phyloP scores from a whole-genome alignment of 768 basidiomycete genomes.

The Lyophyllum semitale region DNA sequence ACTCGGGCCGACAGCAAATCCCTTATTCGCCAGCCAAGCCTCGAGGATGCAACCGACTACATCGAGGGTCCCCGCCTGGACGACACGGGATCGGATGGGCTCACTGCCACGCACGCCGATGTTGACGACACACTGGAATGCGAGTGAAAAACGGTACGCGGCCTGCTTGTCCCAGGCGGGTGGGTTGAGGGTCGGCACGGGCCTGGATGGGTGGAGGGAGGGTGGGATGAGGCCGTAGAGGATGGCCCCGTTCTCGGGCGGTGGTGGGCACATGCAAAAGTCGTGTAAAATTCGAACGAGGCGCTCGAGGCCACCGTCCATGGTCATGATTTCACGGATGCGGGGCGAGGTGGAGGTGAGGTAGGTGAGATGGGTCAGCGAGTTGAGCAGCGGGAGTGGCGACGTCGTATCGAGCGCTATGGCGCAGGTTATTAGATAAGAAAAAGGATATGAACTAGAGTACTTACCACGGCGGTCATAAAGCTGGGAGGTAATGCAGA shows the following conservation, averaged over 20 bases:
- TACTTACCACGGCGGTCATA: slow-evolving; percentile 89
- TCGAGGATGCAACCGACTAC: slow-evolving; percentile 93
- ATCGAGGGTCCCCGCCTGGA: slow-evolving; percentile 91
- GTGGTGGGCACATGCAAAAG: slow-evolving; percentile 81
- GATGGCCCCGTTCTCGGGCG: slow-evolving; percentile 73
- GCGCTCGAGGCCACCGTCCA: slow-evolving; percentile 96
- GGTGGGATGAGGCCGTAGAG: slow-evolving; percentile 81
- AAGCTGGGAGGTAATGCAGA: slow-evolving; percentile 91
- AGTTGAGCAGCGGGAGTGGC: slow-evolving; percentile 65
- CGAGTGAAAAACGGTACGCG: slow-evolving; percentile 87
- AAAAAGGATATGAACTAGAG: neutral
- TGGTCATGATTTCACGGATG: slow-evolving; percentile 97
- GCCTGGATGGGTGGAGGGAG: slow-evolving; percentile 54
- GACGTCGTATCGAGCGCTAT: slow-evolving; percentile 56
- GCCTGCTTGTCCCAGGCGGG: slow-evolving; percentile 77
- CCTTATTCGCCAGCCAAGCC: slow-evolving; percentile 88
- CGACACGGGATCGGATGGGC: slow-evolving; percentile 86
- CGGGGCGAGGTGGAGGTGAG: slow-evolving; percentile 96
- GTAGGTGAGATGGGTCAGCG: slow-evolving; percentile 92
- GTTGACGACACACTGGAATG: slow-evolving; percentile 96
- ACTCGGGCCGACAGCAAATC: slow-evolving; percentile 83
- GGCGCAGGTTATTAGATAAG: slow-evolving; percentile 1
- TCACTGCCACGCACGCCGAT: slow-evolving; percentile 96
- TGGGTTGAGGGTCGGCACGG: slow-evolving; percentile 65
- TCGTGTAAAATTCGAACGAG: slow-evolving; percentile 91